Percentiles rank a stretch among this genome's conserved stretches.
Evolutionary conservation across 805 yeast genomes (phyloP).

Genomic region (Phaffomyces opuntiae): DNA sequence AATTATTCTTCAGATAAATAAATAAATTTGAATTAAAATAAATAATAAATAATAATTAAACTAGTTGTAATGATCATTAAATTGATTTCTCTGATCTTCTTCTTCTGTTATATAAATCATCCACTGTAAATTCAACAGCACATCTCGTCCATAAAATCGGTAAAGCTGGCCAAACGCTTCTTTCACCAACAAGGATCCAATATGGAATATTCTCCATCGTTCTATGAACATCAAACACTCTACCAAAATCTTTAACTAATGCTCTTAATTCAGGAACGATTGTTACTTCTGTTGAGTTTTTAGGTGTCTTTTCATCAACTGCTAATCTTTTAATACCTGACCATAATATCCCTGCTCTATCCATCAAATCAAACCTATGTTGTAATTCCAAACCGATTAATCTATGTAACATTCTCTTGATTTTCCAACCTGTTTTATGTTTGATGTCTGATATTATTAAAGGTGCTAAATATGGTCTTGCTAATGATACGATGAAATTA

Average conservation of each 20-base stretch:
- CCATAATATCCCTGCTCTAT: slow-evolving; percentile 69
- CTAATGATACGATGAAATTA: slow-evolving; percentile 84
- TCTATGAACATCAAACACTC: slow-evolving; percentile 49
- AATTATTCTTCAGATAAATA: slow-evolving; percentile 31
- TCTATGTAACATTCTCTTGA: slow-evolving; percentile 29
- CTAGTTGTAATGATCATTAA: not conserved
- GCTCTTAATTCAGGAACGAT: slow-evolving; percentile 83
- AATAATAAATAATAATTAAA: slow-evolving; percentile 1
- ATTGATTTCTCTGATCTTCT: slow-evolving; percentile 17
- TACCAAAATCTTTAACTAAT: slow-evolving; percentile 29
- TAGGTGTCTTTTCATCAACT: slow-evolving; percentile 82
- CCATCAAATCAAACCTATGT: slow-evolving; percentile 75
- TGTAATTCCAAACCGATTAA: slow-evolving; percentile 61
- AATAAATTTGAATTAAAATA: no score
- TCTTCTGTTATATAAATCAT: slow-evolving; percentile 49
- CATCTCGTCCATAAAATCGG: slow-evolving; percentile 84
- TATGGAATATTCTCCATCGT: slow-evolving; percentile 82
- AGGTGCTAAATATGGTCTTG: slow-evolving; percentile 92
- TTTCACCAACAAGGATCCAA: slow-evolving; percentile 87
- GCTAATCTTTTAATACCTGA: slow-evolving; percentile 66
- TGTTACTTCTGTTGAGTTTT: slow-evolving; percentile 75
- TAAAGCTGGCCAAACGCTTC: slow-evolving; percentile 87
- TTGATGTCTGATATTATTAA: slow-evolving; percentile 75
- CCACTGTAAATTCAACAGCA: slow-evolving; percentile 82
- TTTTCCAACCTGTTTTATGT: slow-evolving; percentile 45